Evolutionary conservation across 2,329 filamentous ascomycete species (phyloP).

Genomic region (Penicillium sp.): DNA sequence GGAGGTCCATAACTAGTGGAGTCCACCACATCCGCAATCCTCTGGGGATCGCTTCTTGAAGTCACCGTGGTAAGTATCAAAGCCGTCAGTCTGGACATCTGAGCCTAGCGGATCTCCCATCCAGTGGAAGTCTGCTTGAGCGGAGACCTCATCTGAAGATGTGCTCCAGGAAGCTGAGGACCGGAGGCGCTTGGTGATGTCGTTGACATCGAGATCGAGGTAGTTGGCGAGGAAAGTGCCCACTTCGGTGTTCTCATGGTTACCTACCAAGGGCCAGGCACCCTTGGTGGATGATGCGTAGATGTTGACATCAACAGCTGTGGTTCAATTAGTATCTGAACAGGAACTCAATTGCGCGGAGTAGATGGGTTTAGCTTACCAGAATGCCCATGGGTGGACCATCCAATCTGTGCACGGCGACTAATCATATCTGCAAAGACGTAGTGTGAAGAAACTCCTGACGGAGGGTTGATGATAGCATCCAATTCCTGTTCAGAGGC

Average conservation of each 20-base stretch:
- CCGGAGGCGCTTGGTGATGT: conserved; percentile 73
- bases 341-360: not conserved
- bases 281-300: conserved; percentile 73
- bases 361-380: conserved; percentile 29
- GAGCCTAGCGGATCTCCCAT: conserved; percentile 42
- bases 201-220: conserved; percentile 74
- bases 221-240: conserved; percentile 79
- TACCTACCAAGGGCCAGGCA: conserved; percentile 69
- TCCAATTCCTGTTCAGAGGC: conserved; percentile 70
- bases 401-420: conserved; percentile 83
- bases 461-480: conserved; percentile 57
- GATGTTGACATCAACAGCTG: conserved; percentile 91
- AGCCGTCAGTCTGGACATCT: conserved; percentile 37
- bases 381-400: conserved; percentile 90
- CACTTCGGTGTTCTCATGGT: conserved; percentile 93
- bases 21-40: conserved; percentile 33
- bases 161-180: conserved; percentile 23
- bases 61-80: conserved; percentile 48
- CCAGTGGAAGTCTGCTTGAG: conserved; percentile 31
- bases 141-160: conserved; percentile 21
- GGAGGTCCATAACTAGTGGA: conserved; percentile 12
- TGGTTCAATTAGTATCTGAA: conserved; percentile 3
- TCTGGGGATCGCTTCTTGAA: conserved; percentile 39
- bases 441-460: conserved; percentile 58
- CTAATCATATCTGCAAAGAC: conserved; percentile 83